These are phyloP conservation scores for Hyphopichia khmerensis DNA, from an alignment of 1,139 yeast species.

Conservation along the genomic window DNA sequence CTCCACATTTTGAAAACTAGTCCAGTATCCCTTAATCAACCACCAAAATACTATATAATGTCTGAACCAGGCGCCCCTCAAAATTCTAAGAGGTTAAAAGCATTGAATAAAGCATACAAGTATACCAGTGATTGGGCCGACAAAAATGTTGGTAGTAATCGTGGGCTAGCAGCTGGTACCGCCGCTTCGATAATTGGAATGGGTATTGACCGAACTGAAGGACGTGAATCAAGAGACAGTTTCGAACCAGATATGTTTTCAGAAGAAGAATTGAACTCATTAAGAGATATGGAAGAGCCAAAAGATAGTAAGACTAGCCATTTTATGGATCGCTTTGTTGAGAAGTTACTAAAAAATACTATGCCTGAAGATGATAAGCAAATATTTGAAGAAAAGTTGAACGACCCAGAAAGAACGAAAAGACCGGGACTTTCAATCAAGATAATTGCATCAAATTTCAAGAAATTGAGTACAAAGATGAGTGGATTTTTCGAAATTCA, in stretches of 20 bases:
- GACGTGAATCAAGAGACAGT: conserved; percentile 5
- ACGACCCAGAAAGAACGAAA: conserved; percentile 44
- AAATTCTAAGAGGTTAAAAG: conserved; percentile 7
- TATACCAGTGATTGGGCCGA: conserved; percentile 26
- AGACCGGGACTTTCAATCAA: conserved; percentile 53
- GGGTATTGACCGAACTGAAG: conserved; percentile 41
- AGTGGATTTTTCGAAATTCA: conserved; percentile 54
- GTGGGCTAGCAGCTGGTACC: conserved; percentile 57
- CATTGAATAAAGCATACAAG: conserved; percentile 16
- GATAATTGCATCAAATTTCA: conserved; percentile 49
- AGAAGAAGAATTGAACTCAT: conserved; percentile 18
- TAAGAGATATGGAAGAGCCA: conserved; percentile 13
- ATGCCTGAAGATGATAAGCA: conserved; percentile 51
- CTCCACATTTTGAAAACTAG: too few relatives aligned
- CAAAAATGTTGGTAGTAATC: conserved; percentile 33
- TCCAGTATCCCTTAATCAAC: too few relatives aligned
- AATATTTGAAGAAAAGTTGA: conserved; percentile 39
- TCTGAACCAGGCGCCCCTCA: background rate
- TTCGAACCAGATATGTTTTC: conserved; percentile 6
- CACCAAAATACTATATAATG: background rate
- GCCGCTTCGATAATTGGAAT: conserved; percentile 57
- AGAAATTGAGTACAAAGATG: conserved; percentile 52
- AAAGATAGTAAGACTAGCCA: conserved; percentile 23
- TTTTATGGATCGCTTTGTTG: conserved; percentile 59
- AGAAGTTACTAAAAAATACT: conserved; percentile 47